Evolutionary conservation across 352 stramenopile genomes (phyloP).

Genomic region (Phytophthora macrochlamydospora): DNA sequence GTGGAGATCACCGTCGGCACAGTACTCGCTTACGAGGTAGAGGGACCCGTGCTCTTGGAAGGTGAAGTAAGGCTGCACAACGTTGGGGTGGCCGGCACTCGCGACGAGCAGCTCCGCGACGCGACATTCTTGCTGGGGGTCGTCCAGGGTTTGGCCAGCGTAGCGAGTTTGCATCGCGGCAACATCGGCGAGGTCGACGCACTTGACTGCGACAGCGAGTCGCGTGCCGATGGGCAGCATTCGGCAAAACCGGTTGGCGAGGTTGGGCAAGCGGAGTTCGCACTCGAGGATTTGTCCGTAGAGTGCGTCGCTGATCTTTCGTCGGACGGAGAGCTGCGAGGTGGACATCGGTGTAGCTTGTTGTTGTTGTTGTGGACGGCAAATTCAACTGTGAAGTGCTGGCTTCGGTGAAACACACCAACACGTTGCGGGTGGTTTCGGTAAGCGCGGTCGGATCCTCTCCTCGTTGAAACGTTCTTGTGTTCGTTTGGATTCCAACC

Average conservation of each 20-base stretch:
- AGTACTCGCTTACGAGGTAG: slow-evolving; percentile 50
- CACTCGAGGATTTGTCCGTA: slow-evolving; percentile 38
- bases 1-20: slow-evolving; percentile 38
- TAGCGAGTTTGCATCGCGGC: neutral
- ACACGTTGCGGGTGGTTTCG: no score
- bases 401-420: no score
- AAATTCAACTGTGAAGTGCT: no score
- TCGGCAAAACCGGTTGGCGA: neutral
- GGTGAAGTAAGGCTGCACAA: slow-evolving; percentile 19
- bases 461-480: no score
- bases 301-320: slow-evolving; percentile 29
- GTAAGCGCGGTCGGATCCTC: no score
- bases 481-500: no score
- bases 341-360: slow-evolving; percentile 10
- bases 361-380: no score
- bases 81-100: slow-evolving; percentile 18
- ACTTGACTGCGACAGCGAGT: slow-evolving; percentile 35
- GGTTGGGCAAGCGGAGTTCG: slow-evolving; percentile 3
- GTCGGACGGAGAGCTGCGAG: slow-evolving; percentile 23
- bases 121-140: slow-evolving; percentile 21
- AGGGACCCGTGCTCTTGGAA: slow-evolving; percentile 19
- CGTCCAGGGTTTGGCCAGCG: slow-evolving; percentile 7
- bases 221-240: neutral
- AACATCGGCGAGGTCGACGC: slow-evolving; percentile 11
- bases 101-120: slow-evolving; percentile 8